phyloP scores from a whole-genome alignment of 169 alveolate species.

The Plasmodium malariae region DNA sequence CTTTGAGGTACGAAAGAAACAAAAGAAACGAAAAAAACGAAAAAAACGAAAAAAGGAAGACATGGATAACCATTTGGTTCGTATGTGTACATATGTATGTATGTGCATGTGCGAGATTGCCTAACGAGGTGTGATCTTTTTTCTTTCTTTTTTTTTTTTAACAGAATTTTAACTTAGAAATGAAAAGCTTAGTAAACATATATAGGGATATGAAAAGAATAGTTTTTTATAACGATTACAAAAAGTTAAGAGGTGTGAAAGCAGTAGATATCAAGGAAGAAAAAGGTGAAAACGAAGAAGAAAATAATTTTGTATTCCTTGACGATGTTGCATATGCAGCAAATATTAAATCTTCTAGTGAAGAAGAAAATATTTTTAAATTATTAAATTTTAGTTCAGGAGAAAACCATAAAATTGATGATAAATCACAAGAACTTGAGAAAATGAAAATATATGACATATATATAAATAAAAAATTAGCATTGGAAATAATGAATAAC shows the following conservation, averaged over 20 bases:
- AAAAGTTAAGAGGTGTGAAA: conserved; percentile 18
- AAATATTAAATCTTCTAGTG: conserved; percentile 24
- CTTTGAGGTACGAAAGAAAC: conserved; percentile 70
- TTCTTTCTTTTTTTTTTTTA: conserved; percentile 9
- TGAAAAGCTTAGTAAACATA: conserved; percentile 35
- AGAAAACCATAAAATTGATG: conserved; percentile 28
- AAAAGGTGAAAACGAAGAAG: conserved; percentile 10
- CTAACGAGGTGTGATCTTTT: too few species aligned
- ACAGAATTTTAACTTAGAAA: conserved; percentile 43
- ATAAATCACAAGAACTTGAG: not conserved
- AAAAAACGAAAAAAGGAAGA: too few species aligned
- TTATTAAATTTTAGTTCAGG: conserved; percentile 24
- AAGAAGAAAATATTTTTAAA: conserved; percentile 61
- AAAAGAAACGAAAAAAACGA: too few species aligned
- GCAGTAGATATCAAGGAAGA: conserved; percentile 5
- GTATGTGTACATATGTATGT: not conserved
- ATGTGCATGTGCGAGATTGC: not conserved
- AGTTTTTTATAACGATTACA: conserved; percentile 7
- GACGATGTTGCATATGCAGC: not conserved
- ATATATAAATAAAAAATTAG: conserved; percentile 57
- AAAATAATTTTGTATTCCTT: not conserved
- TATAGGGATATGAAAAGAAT: conserved; percentile 48
- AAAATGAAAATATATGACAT: conserved; percentile 39
- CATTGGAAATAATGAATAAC: conserved; percentile 64
- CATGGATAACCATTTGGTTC: not conserved